These are phyloP conservation scores for Kodamaea suecica DNA, from an alignment of 1,139 yeast genomes.

Conservation along the genomic window DNA sequence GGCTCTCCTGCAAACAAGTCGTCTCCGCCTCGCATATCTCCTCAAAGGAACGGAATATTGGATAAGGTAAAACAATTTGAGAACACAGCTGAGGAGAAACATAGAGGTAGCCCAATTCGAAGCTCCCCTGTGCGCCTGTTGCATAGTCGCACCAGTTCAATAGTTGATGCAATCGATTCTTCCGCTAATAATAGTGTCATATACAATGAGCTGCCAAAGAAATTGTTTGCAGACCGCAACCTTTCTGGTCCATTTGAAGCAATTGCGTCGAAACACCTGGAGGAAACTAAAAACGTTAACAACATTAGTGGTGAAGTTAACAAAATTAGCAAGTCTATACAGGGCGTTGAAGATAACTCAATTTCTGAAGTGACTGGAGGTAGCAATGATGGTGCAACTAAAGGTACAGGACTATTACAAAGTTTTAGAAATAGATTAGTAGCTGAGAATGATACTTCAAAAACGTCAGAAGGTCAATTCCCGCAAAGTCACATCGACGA, in stretches of 20 bases:
- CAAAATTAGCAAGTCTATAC: not conserved
- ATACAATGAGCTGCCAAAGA: conserved; percentile 4
- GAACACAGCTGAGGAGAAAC: conserved; percentile 17
- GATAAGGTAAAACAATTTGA: conserved; percentile 43
- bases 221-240: conserved; percentile 2
- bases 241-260: conserved; percentile 21
- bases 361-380: conserved; percentile 12
- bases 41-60: conserved; percentile 25
- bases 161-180: conserved; percentile 7
- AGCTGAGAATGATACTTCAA: too few species aligned
- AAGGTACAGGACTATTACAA: too few species aligned
- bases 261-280: conserved; percentile 1
- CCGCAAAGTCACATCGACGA: too few species aligned
- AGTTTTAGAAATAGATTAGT: too few species aligned
- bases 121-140: conserved; percentile 4
- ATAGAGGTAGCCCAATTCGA: not conserved
- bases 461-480: too few species aligned
- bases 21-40: conserved; percentile 16
- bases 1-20: conserved; percentile 12
- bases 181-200: conserved; percentile 8
- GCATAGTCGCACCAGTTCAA: conserved; percentile 9
- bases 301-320: conserved; percentile 13
- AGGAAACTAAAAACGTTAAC: conserved; percentile 4
- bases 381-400: conserved; percentile 9
- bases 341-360: conserved; percentile 3